Conservation (phyloP, 2,329 filamentous ascomycete species). For the Lachnellula cervina region DNA sequence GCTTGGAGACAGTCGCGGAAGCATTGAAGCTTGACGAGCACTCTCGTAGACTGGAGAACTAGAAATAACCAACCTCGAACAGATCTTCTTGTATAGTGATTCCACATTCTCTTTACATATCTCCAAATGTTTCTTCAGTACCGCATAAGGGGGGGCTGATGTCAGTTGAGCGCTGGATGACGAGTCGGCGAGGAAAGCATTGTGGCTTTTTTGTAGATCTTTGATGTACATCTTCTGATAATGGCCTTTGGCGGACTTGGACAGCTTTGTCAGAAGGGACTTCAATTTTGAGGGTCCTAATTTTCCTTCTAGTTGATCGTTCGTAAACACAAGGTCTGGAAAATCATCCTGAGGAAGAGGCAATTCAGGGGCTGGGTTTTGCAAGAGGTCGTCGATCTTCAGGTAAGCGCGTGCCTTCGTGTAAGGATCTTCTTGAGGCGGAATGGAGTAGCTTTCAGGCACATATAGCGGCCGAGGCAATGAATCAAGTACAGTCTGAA, state of each 20-base stretch:
- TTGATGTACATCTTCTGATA: slow-evolving; percentile 12
- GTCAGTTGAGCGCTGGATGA: background rate
- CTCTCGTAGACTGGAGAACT: slow-evolving; percentile 31
- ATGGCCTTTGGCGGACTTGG: slow-evolving; percentile 1
- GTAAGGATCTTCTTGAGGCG: slow-evolving; percentile 3
- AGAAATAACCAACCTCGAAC: slow-evolving; percentile 3
- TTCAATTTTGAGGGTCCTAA: slow-evolving; percentile 5
- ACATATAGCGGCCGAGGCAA: slow-evolving; percentile 1
- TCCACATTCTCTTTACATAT: slow-evolving; percentile 2
- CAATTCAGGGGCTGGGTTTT: slow-evolving; percentile 7
- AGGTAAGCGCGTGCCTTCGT: background rate
- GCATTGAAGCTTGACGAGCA: slow-evolving; percentile 28
- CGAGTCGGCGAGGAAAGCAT: slow-evolving; percentile 8
- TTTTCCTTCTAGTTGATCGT: background rate
- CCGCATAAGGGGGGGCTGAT: background rate
- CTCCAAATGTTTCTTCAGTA: slow-evolving; percentile 1
- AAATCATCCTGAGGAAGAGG: slow-evolving; percentile 5
- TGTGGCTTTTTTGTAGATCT: slow-evolving; percentile 11
- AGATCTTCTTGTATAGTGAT: slow-evolving; percentile 6
- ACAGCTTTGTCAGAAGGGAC: slow-evolving; percentile 10
- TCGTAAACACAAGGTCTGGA: background rate
- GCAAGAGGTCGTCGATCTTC: slow-evolving; percentile 7
- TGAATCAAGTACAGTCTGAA: slow-evolving; percentile 10
- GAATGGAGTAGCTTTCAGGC: slow-evolving; percentile 5
- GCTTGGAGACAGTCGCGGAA: slow-evolving; percentile 15